Evolutionary conservation across 768 basidiomycete genomes (phyloP).

Genomic region (Gyrodon lividus): DNA sequence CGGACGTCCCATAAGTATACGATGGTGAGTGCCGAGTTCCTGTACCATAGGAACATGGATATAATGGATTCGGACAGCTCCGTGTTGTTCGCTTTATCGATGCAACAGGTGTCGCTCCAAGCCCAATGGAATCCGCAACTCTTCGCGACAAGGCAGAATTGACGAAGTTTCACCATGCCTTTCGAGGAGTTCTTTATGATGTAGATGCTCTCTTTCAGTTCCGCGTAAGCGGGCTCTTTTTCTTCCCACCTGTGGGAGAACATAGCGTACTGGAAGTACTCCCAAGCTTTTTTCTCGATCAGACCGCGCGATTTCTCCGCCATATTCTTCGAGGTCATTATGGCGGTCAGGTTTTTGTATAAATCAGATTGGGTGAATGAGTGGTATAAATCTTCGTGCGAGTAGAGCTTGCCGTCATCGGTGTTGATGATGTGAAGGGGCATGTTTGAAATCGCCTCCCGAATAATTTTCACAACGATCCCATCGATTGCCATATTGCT

Average conservation of each 20-base stretch:
- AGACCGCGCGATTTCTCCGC: not conserved
- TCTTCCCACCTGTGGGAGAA: slow-evolving; percentile 6
- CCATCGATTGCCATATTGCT: not conserved
- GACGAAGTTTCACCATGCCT: not conserved
- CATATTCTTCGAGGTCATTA: not conserved
- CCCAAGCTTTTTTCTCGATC: not conserved
- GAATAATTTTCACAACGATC: not conserved
- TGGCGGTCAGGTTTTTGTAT: not conserved
- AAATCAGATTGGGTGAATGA: not conserved
- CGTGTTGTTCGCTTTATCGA: slow-evolving; percentile 12
- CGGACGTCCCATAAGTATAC: slow-evolving; percentile 10
- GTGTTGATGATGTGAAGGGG: slow-evolving; percentile 4
- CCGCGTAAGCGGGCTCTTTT: not conserved
- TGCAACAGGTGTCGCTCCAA: slow-evolving; percentile 14
- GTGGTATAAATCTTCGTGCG: not conserved
- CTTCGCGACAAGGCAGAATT: not conserved
- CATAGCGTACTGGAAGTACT: slow-evolving; percentile 5
- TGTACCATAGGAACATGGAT: slow-evolving; percentile 19
- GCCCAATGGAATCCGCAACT: not conserved
- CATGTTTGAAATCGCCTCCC: not conserved
- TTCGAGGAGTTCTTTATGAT: not conserved
- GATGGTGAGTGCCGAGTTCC: slow-evolving; percentile 12
- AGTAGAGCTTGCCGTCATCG: slow-evolving; percentile 5
- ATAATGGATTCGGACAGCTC: slow-evolving; percentile 15
- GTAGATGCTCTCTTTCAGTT: not conserved